phyloP scores from a whole-genome alignment of 805 yeast species.

The Suhomyces kilbournensis region DNA sequence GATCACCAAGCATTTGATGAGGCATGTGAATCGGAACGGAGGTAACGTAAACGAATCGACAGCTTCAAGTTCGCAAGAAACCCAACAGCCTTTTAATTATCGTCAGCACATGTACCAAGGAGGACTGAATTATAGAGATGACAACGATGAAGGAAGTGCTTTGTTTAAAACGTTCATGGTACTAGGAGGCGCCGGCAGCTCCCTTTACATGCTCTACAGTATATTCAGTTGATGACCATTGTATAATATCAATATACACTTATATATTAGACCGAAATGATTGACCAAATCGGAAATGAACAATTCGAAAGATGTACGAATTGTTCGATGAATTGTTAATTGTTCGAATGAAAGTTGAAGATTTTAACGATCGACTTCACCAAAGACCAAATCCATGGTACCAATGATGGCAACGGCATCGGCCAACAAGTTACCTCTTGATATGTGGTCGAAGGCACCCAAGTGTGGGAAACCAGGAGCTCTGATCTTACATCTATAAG shows the following conservation, averaged over 20 bases:
- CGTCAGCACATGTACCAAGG: slow-evolving; percentile 35
- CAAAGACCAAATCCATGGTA: slow-evolving; percentile 92
- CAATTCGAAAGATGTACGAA: not conserved
- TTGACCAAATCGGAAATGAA: not conserved
- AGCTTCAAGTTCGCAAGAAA: not conserved
- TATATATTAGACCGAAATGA: not conserved
- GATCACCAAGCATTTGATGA: slow-evolving; percentile 40
- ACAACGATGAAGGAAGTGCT: slow-evolving; percentile 9
- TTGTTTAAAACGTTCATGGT: slow-evolving; percentile 21
- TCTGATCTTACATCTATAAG: slow-evolving; percentile 88
- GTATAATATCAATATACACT: slow-evolving; percentile 3
- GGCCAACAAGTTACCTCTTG: slow-evolving; percentile 83
- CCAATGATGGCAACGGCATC: slow-evolving; percentile 93
- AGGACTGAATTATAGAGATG: slow-evolving; percentile 11
- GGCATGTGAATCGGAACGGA: slow-evolving; percentile 27
- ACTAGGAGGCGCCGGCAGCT: slow-evolving; percentile 33
- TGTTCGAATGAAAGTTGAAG: not conserved
- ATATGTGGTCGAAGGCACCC: slow-evolving; percentile 82
- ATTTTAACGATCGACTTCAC: slow-evolving; percentile 82
- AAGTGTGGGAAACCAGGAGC: slow-evolving; percentile 94
- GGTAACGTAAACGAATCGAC: not conserved
- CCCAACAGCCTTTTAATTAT: not conserved
- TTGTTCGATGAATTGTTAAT: not conserved
- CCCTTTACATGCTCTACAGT: slow-evolving; percentile 27
- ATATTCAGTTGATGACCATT: slow-evolving; percentile 3